phyloP scores from a whole-genome alignment of 2,329 filamentous ascomycete species.

The Aschersonia sp. region DNA sequence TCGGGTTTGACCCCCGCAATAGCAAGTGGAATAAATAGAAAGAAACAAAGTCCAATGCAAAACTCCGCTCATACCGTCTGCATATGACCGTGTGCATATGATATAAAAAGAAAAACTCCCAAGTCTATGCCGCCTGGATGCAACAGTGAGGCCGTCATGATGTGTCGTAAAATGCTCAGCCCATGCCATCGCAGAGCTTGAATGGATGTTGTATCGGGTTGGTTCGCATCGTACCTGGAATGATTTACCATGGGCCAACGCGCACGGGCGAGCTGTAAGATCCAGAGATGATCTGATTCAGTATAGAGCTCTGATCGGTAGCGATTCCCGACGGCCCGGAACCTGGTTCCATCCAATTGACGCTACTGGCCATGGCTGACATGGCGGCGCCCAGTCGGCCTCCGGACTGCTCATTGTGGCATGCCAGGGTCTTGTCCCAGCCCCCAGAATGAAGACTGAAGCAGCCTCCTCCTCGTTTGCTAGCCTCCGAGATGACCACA shows the following conservation, averaged over 20 bases:
- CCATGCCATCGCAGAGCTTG: not conserved
- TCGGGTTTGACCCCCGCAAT: not conserved
- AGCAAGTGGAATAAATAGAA: not conserved
- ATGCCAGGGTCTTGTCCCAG: slow-evolving; percentile 78
- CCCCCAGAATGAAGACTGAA: slow-evolving; percentile 79
- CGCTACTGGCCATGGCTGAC: slow-evolving; percentile 55
- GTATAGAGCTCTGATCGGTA: slow-evolving; percentile 39
- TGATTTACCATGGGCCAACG: slow-evolving; percentile 44
- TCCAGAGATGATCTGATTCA: slow-evolving; percentile 47
- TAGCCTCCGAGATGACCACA: slow-evolving; percentile 76
- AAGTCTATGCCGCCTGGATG: slow-evolving; percentile 22
- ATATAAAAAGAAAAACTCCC: slow-evolving; percentile 11
- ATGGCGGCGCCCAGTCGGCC: slow-evolving; percentile 72
- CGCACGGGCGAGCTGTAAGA: slow-evolving; percentile 44
- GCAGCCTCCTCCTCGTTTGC: slow-evolving; percentile 69
- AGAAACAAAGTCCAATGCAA: not conserved
- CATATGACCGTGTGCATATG: not conserved
- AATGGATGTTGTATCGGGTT: not conserved
- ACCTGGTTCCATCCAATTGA: slow-evolving; percentile 60
- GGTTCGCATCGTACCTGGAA: not conserved
- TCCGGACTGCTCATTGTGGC: slow-evolving; percentile 77
- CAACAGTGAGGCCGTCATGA: slow-evolving; percentile 18
- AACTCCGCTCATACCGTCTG: no score
- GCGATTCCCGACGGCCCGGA: slow-evolving; percentile 10
- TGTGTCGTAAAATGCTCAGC: slow-evolving; percentile 7